Percentiles rank a stretch among this genome's conserved stretches.
phyloP scores from a whole-genome alignment of 2,329 filamentous ascomycete species.

The Verticillium nubilum region DNA sequence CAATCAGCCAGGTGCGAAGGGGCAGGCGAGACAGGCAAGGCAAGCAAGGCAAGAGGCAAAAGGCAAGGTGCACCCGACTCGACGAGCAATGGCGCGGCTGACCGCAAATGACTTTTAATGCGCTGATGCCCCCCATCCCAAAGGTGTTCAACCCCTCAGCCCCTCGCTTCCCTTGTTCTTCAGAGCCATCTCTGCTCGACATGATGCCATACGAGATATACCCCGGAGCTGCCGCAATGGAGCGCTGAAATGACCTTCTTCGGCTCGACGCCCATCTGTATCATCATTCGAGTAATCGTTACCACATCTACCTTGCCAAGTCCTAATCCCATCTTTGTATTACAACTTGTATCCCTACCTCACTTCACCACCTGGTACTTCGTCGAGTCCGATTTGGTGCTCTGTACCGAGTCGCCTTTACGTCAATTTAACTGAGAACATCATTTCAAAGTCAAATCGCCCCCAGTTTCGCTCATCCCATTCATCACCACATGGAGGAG shows the following conservation, averaged over 20 bases:
- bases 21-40: no score
- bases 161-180: not conserved
- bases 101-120: not conserved
- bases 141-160: not conserved
- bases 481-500: not conserved
- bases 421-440: not conserved
- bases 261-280: not conserved
- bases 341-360: not conserved
- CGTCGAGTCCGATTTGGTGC: no score
- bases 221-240: not conserved
- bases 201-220: not conserved
- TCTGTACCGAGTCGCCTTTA: not conserved
- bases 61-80: not conserved
- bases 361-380: not conserved
- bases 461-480: not conserved
- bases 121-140: not conserved
- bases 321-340: not conserved
- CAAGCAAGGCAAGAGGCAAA: not conserved
- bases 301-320: not conserved
- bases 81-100: not conserved
- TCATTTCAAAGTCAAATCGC: not conserved
- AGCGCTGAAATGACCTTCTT: not conserved
- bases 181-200: not conserved
- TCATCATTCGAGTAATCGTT: not conserved
- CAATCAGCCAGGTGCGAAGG: not conserved